phyloP scores from a whole-genome alignment of 495 filamentous ascomycete genomes.

The Hypoxylon perforatum region DNA sequence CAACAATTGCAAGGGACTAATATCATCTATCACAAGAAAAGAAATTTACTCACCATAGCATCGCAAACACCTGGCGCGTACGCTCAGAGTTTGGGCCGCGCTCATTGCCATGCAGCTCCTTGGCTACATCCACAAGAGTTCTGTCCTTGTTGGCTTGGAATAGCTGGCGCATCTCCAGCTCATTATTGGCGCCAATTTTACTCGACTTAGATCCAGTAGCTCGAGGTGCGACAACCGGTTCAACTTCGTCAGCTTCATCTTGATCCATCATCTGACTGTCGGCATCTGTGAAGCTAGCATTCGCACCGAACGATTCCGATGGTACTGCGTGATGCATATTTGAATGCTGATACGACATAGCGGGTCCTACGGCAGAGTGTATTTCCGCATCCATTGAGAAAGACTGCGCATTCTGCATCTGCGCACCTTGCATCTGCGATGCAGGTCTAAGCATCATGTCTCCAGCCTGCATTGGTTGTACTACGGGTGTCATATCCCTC shows the following conservation, averaged over 20 bases:
- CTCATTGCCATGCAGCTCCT: constrained; percentile 72
- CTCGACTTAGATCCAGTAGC: constrained; percentile 70
- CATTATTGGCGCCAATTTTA: constrained; percentile 81
- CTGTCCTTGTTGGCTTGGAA: constrained; percentile 80
- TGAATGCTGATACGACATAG: constrained; percentile 62
- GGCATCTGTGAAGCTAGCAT: constrained; percentile 71
- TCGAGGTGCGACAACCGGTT: constrained; percentile 55
- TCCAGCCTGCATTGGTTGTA: constrained; percentile 67
- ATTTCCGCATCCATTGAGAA: constrained; percentile 63
- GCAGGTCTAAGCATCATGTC: constrained; percentile 73
- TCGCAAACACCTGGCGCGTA: constrained; percentile 95
- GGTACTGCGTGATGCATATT: constrained; percentile 63
- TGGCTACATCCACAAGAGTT: constrained; percentile 82
- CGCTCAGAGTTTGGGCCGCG: constrained; percentile 85
- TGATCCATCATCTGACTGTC: constrained; percentile 75
- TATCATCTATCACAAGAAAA: not conserved
- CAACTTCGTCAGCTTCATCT: constrained; percentile 74
- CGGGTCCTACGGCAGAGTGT: constrained; percentile 60
- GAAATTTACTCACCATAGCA: constrained; percentile 81
- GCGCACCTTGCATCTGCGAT: constrained; percentile 64
- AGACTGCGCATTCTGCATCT: constrained; percentile 63
- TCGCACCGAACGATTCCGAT: constrained; percentile 63
- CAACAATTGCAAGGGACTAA: no score
- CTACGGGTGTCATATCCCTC: constrained; percentile 48
- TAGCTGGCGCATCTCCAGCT: constrained; percentile 89